Conservation (phyloP, 2,329 filamentous ascomycete species). For the Talaromyces piceae region DNA sequence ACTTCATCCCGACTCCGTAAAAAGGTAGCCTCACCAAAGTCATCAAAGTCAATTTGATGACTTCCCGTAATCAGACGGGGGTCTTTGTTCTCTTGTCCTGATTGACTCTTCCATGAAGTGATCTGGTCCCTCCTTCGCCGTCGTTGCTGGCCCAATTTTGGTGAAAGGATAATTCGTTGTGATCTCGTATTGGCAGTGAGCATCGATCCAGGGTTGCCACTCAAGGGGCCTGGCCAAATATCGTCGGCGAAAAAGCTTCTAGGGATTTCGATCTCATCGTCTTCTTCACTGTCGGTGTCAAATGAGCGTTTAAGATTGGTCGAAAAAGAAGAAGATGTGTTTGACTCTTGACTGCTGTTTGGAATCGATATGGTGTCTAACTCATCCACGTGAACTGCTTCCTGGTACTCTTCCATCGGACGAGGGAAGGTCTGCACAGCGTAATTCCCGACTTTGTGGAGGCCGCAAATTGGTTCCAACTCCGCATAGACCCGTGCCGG, state of each 20-base stretch:
- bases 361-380: constrained; percentile 33
- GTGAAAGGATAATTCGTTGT: constrained; percentile 26
- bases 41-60: constrained; percentile 29
- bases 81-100: constrained; percentile 23
- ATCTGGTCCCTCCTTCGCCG: constrained; percentile 7
- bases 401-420: constrained; percentile 20
- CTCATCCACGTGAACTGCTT: constrained; percentile 26
- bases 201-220: background rate
- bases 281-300: constrained; percentile 32
- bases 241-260: constrained; percentile 8
- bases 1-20: constrained; percentile 36
- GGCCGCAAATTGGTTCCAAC: constrained; percentile 71
- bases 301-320: constrained; percentile 31
- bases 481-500: constrained; percentile 41
- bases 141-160: constrained; percentile 23
- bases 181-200: background rate
- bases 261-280: constrained; percentile 17
- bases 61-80: constrained; percentile 11
- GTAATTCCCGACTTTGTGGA: constrained; percentile 66
- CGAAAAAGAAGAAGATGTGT: constrained; percentile 17
- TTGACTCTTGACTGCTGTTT: constrained; percentile 34
- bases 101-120: constrained; percentile 13
- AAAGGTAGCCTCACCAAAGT: constrained; percentile 42
- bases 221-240: constrained; percentile 21
- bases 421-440: constrained; percentile 48